A percentile compares a stretch with the other conserved stretches of the same genome.
Conservation (phyloP, 306 rosid species). For the Lithocarpus polystachyus region DNA sequence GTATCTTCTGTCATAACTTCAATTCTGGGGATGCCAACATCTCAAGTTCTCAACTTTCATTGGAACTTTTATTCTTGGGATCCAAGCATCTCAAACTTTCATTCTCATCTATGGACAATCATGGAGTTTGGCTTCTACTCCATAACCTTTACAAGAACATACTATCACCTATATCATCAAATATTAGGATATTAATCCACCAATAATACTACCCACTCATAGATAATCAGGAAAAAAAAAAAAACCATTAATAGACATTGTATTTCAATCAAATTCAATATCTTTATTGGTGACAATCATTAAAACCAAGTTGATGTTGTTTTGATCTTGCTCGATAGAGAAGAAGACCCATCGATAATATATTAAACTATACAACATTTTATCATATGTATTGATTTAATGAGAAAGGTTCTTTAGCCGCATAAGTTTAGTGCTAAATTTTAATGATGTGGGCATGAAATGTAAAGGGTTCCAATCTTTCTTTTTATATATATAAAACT, state of each 20-base stretch:
- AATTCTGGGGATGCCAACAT: constrained; percentile 17
- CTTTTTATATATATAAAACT: background rate
- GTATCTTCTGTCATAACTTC: background rate
- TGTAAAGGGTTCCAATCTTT: background rate
- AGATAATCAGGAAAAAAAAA: too few species aligned
- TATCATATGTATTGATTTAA: background rate
- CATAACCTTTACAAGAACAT: background rate
- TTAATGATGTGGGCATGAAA: background rate
- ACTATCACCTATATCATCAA: background rate
- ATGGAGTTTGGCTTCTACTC: too few species aligned
- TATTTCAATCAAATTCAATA: background rate
- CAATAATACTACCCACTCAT: too few species aligned
- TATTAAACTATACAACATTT: background rate
- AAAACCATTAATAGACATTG: background rate
- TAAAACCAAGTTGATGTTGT: background rate
- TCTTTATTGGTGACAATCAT: background rate
- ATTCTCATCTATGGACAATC: background rate
- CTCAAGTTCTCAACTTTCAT: background rate
- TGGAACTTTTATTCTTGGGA: constrained; percentile 11
- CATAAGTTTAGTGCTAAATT: too few species aligned
- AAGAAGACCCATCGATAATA: background rate
- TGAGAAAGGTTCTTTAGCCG: too few species aligned
- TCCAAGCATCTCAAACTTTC: background rate
- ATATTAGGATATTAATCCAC: background rate
- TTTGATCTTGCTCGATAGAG: too few species aligned